Evolutionary conservation across 768 basidiomycete genomes (phyloP).

Genomic region (Panus rudis): DNA sequence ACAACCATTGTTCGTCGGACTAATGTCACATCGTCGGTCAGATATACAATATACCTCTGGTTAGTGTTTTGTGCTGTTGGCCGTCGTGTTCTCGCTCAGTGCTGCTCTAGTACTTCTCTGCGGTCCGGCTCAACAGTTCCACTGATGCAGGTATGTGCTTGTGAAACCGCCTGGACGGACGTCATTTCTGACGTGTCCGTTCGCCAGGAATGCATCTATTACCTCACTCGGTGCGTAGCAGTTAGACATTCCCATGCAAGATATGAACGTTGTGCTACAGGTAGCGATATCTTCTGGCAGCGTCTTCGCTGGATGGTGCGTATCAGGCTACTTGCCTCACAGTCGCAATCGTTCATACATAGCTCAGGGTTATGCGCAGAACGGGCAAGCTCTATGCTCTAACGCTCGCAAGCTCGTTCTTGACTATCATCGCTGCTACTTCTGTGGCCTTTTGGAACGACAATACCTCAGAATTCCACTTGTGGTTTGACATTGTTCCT

Average conservation of each 20-base stretch:
- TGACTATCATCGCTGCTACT: conserved; percentile 52
- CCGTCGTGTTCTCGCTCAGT: conserved; percentile 5
- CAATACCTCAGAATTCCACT: conserved; percentile 47
- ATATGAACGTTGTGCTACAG: too few relatives aligned
- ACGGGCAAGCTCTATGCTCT: conserved; percentile 83
- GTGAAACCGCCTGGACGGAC: conserved; percentile 1
- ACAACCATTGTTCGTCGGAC: conserved; percentile 7
- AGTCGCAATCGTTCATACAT: conserved; percentile 4
- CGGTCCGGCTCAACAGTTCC: conserved; percentile 64
- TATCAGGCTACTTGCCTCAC: conserved; percentile 6
- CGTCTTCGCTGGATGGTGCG: conserved; percentile 77
- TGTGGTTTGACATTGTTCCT: conserved; percentile 75
- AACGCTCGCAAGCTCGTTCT: conserved; percentile 56
- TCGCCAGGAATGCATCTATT: conserved; percentile 74
- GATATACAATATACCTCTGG: conserved; percentile 86
- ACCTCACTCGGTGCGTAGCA: conserved; percentile 71
- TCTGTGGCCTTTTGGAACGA: conserved; percentile 65
- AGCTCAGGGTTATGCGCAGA: conserved; percentile 67
- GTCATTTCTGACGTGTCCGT: neutral
- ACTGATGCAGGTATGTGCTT: conserved; percentile 57
- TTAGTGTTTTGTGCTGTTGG: conserved; percentile 26
- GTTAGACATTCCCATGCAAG: conserved; percentile 8
- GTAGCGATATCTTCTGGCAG: conserved; percentile 79
- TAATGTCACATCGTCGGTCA: conserved; percentile 18
- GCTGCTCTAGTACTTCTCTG: conserved; percentile 64